A percentile compares a stretch with the other conserved stretches of the same genome.
phyloP scores from a whole-genome alignment of 2,329 filamentous ascomycete genomes.

The Colletotrichum spinosum region DNA sequence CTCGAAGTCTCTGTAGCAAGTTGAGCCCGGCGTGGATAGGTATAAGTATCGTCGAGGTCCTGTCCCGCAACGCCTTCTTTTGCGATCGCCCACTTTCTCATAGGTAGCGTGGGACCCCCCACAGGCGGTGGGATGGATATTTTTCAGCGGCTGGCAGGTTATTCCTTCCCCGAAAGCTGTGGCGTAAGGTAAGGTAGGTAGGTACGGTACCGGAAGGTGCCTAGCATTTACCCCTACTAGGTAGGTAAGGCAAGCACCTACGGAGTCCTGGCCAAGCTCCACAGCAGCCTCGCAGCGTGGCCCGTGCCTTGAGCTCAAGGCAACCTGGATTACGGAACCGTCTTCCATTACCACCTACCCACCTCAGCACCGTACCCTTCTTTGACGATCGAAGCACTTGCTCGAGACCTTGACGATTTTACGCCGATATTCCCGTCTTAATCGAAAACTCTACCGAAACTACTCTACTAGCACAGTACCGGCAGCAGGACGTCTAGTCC shows the following conservation, averaged over 20 bases:
- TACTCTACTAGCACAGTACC: background rate
- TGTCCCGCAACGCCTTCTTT: slow-evolving; percentile 40
- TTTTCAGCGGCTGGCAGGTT: slow-evolving; percentile 39
- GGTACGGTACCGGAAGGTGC: too few relatives aligned
- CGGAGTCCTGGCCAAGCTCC: slow-evolving; percentile 31
- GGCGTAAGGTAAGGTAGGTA: background rate
- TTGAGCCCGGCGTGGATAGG: slow-evolving; percentile 19
- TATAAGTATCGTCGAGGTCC: slow-evolving; percentile 31
- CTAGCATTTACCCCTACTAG: slow-evolving; percentile 18
- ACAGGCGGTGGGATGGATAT: slow-evolving; percentile 40
- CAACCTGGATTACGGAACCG: slow-evolving; percentile 42
- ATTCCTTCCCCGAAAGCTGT: slow-evolving; percentile 37
- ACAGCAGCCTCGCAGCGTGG: slow-evolving; percentile 40
- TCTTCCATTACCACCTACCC: slow-evolving; percentile 38
- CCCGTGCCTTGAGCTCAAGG: slow-evolving; percentile 40
- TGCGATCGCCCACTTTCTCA: slow-evolving; percentile 39
- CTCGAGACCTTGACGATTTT: slow-evolving; percentile 20
- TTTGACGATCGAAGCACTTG: slow-evolving; percentile 25
- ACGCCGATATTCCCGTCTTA: slow-evolving; percentile 2
- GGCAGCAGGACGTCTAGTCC: slow-evolving; percentile 40
- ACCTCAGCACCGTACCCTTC: slow-evolving; percentile 11
- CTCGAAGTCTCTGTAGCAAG: slow-evolving; percentile 18
- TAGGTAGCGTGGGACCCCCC: slow-evolving; percentile 33
- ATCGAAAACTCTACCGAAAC: background rate
- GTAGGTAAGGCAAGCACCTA: too few relatives aligned